A percentile compares a stretch with the other conserved stretches of the same genome.
Evolutionary conservation across 768 basidiomycete species (phyloP).

Genomic region (Xerocomellus intermedius): DNA sequence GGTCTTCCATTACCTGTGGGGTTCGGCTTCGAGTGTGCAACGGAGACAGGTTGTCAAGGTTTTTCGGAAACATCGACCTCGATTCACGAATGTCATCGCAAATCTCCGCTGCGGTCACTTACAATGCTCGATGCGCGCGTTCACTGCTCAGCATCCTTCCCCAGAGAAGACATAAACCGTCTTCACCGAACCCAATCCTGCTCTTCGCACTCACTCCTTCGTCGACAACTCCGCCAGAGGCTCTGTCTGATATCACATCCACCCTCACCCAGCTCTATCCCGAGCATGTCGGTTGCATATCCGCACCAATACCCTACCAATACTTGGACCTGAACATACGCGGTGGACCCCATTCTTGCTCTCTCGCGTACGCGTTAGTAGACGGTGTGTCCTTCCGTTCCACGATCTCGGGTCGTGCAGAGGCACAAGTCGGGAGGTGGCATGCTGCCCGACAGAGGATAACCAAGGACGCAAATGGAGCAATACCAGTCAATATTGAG

Average conservation of each 20-base stretch:
- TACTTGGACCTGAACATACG: slow-evolving; percentile 1
- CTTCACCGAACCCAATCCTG: slow-evolving; percentile 2
- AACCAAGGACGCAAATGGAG: not conserved
- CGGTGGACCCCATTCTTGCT: slow-evolving; percentile 45
- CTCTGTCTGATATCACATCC: slow-evolving; percentile 39
- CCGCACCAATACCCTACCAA: slow-evolving; percentile 43
- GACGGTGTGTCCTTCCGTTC: slow-evolving; percentile 57
- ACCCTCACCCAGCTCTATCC: slow-evolving; percentile 40
- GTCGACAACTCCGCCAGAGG: slow-evolving; percentile 15
- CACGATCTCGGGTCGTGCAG: slow-evolving; percentile 54
- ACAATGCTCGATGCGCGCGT: slow-evolving; percentile 16
- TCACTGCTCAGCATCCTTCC: slow-evolving; percentile 14
- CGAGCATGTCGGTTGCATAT: slow-evolving; percentile 60
- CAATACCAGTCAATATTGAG: not conserved
- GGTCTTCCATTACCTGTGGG: too few species aligned
- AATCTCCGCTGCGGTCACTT: slow-evolving; percentile 17
- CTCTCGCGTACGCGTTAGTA: slow-evolving; percentile 52
- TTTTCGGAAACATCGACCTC: not conserved
- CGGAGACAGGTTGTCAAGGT: too few species aligned
- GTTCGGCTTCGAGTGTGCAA: too few species aligned
- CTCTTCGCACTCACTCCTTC: slow-evolving; percentile 31
- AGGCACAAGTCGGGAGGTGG: slow-evolving; percentile 70
- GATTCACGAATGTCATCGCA: slow-evolving; percentile 12
- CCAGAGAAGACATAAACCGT: not conserved
- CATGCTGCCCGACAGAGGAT: slow-evolving; percentile 48